Evolutionary conservation across 305 asterid species (phyloP).

Genomic region (Fraxinus platypoda): DNA sequence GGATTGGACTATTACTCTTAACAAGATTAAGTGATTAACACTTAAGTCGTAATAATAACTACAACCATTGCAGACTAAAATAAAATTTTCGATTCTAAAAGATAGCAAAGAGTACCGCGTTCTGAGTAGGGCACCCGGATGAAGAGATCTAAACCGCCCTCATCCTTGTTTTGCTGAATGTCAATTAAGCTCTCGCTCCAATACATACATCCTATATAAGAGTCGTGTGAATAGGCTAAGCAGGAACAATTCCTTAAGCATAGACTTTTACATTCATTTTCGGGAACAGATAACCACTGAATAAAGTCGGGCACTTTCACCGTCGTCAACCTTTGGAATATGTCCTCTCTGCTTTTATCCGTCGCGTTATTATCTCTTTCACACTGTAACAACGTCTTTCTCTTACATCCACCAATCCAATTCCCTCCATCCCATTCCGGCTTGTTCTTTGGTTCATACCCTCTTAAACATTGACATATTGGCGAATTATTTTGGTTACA

Average conservation of each 20-base stretch:
- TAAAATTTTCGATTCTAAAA: too few relatives aligned
- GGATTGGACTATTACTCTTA: too few relatives aligned
- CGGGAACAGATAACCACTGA: background rate
- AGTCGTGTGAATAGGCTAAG: slow-evolving; percentile 4
- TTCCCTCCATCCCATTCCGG: slow-evolving; percentile 34
- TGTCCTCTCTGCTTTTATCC: too few relatives aligned
- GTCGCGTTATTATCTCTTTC: background rate
- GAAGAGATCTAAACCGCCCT: slow-evolving; percentile 6
- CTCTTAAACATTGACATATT: slow-evolving; percentile 35
- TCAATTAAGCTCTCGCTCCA: slow-evolving; percentile 16
- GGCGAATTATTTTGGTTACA: slow-evolving; percentile 24
- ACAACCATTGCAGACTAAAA: too few relatives aligned
- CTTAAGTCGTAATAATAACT: too few relatives aligned
- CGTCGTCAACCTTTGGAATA: too few relatives aligned
- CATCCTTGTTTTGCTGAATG: slow-evolving; percentile 9
- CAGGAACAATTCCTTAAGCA: slow-evolving; percentile 24
- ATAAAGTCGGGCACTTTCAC: slow-evolving; percentile 11
- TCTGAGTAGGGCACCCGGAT: slow-evolving; percentile 16
- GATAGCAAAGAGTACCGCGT: background rate
- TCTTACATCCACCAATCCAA: slow-evolving; percentile 38
- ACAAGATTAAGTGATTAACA: too few relatives aligned
- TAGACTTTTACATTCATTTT: background rate
- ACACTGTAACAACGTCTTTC: slow-evolving; percentile 23
- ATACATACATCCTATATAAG: slow-evolving; percentile 20
- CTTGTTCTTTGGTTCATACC: slow-evolving; percentile 29